Conservation (phyloP, 768 basidiomycete genomes). For the Austroboletus eburneus region DNA sequence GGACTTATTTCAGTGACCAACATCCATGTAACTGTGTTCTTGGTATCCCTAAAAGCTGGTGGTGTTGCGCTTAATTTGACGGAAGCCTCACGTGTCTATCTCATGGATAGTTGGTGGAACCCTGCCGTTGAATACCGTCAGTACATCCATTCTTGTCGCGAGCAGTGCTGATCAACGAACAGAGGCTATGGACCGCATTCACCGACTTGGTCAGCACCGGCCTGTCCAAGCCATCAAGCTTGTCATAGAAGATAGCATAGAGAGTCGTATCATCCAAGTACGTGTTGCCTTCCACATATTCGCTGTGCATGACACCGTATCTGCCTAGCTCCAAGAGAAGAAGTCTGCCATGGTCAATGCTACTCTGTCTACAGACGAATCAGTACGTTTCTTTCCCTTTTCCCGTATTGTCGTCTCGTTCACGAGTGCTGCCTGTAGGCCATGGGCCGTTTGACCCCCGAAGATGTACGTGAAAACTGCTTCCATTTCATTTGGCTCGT, state of each 20-base stretch:
- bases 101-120: constrained; percentile 99
- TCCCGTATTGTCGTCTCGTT: constrained; percentile 4
- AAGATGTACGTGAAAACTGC: constrained; percentile 48
- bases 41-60: constrained; percentile 94
- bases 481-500: background rate
- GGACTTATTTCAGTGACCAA: constrained; percentile 65
- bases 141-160: constrained; percentile 25
- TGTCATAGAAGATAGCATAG: constrained; percentile 94
- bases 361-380: constrained; percentile 77
- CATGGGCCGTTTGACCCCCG: constrained; percentile 90
- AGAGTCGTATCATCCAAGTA: constrained; percentile 88
- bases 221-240: constrained; percentile 93
- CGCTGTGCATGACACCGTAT: background rate
- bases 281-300: constrained; percentile 7
- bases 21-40: constrained; percentile 93
- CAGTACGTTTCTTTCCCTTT: constrained; percentile 39
- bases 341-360: constrained; percentile 95
- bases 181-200: constrained; percentile 98
- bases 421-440: constrained; percentile 46
- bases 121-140: constrained; percentile 88
- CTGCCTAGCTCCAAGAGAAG: constrained; percentile 83
- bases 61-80: constrained; percentile 90
- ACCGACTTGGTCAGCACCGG: constrained; percentile 90
- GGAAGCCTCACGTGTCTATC: constrained; percentile 88
- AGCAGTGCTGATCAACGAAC: constrained; percentile 14